These are phyloP conservation scores for Coemansia sp. DNA, from an alignment of 192 early-diverging fungal species.

Conservation along the genomic window DNA sequence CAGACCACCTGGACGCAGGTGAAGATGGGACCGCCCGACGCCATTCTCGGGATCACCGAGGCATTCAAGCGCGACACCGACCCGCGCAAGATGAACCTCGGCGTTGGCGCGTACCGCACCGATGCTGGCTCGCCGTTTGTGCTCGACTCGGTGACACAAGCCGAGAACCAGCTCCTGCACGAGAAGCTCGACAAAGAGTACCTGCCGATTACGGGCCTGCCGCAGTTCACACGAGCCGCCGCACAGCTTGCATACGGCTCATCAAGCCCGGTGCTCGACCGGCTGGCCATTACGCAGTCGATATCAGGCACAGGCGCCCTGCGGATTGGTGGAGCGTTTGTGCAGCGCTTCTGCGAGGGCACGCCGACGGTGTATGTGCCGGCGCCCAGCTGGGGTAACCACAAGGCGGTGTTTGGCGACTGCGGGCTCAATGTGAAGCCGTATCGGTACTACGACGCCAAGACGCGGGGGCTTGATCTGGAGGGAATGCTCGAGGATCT, in stretches of 20 bases:
- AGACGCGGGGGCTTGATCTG: conserved; percentile 91
- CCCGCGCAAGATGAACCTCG: conserved; percentile 95
- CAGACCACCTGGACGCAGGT: conserved; percentile 34
- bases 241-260: conserved; percentile 83
- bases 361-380: conserved; percentile 83
- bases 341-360: conserved; percentile 73
- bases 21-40: conserved; percentile 68
- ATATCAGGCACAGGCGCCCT: conserved; percentile 98
- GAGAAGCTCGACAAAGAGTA: conserved; percentile 92
- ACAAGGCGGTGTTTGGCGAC: conserved; percentile 88
- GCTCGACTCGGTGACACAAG: conserved; percentile 84
- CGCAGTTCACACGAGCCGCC: conserved; percentile 79
- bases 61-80: conserved; percentile 91
- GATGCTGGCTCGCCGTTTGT: conserved; percentile 93
- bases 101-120: conserved; percentile 96
- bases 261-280: conserved; percentile 65
- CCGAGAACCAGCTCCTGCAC: conserved; percentile 72
- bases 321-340: conserved; percentile 87
- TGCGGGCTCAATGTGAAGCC: conserved; percentile 80
- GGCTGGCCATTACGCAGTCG: conserved; percentile 85
- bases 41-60: conserved; percentile 87
- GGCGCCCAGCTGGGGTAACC: conserved; percentile 97
- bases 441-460: conserved; percentile 95
- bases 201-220: conserved; percentile 88
- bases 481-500: conserved; percentile 89